Conservation (phyloP, 2,329 filamentous ascomycete species). For the Pseudogymnoascus sp. region DNA sequence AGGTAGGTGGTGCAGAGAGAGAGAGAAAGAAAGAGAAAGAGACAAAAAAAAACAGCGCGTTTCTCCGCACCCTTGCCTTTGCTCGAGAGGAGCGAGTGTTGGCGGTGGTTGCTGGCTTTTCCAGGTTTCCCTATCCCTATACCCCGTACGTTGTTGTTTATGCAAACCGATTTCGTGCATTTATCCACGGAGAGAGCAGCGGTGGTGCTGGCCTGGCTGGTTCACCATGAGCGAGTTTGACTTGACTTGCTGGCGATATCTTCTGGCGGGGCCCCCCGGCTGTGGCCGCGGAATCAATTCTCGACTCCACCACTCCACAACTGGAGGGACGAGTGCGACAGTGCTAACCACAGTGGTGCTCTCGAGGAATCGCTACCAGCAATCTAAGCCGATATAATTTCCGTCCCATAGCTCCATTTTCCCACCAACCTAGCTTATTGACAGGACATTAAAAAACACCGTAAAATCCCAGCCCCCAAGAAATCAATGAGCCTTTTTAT, state of each 20-base stretch:
- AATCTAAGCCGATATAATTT: neutral
- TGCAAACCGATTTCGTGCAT: neutral
- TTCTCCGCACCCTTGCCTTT: slow-evolving; percentile 1
- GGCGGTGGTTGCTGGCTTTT: neutral
- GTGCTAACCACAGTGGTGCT: neutral
- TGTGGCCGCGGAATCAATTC: slow-evolving; percentile 2
- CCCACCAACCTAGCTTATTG: neutral
- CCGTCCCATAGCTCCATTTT: neutral
- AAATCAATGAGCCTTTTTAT: neutral
- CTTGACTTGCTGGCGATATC: neutral
- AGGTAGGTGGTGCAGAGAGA: neutral
- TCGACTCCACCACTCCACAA: slow-evolving; percentile 3
- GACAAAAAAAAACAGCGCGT: neutral
- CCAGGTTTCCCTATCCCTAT: neutral
- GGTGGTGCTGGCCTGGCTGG: neutral
- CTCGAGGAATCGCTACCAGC: neutral
- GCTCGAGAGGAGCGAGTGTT: neutral
- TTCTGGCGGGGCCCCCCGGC: slow-evolving; percentile 2
- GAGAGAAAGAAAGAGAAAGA: neutral
- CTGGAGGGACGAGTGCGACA: neutral
- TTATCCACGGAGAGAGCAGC: neutral
- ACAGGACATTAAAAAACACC: neutral
- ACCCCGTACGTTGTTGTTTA: neutral
- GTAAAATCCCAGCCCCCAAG: neutral
- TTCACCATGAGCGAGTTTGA: neutral